Evolutionary conservation across 2,329 filamentous ascomycete species (phyloP).

Genomic region (Fusarium globosum): DNA sequence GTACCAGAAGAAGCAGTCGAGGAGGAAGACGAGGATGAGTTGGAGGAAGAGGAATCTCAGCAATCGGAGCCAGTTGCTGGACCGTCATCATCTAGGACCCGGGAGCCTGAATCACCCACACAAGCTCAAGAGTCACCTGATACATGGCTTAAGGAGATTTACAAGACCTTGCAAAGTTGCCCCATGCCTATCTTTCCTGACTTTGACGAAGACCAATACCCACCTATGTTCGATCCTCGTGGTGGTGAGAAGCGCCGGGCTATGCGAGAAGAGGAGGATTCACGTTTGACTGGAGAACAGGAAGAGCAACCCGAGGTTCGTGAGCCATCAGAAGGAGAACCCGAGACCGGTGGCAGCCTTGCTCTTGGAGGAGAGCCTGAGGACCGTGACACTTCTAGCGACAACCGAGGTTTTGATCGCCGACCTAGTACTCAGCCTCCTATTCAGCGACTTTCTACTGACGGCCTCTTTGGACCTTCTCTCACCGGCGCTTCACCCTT

Average conservation of each 20-base stretch:
- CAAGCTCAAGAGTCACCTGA: conserved; percentile 30
- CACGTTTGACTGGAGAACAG: conserved; percentile 58
- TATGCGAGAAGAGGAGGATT: conserved; percentile 78
- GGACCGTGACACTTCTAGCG: conserved; percentile 71
- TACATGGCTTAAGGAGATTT: conserved; percentile 49
- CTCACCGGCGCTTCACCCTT: conserved; percentile 59
- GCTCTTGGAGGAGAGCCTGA: conserved; percentile 95
- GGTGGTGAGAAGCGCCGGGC: conserved; percentile 85
- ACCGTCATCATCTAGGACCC: conserved; percentile 35
- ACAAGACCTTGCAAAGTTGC: conserved; percentile 54
- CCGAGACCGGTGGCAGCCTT: conserved; percentile 83
- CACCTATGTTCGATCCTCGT: conserved; percentile 83
- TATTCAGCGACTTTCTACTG: conserved; percentile 72
- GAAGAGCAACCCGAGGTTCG: conserved; percentile 59
- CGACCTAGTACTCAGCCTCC: conserved; percentile 80
- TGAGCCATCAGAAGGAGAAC: conserved; percentile 74
- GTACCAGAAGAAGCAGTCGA: conserved; percentile 56
- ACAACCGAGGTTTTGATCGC: conserved; percentile 64
- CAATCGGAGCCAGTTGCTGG: conserved; percentile 44
- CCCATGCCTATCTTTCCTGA: conserved; percentile 44
- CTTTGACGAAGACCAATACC: conserved; percentile 51
- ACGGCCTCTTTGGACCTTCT: conserved; percentile 65
- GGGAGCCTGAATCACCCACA: conserved; percentile 28
- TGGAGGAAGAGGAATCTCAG: conserved; percentile 35
- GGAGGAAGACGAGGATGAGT: conserved; percentile 38